phyloP scores from a whole-genome alignment of 1,139 yeast genomes.

The Kodamaea derodonti region DNA sequence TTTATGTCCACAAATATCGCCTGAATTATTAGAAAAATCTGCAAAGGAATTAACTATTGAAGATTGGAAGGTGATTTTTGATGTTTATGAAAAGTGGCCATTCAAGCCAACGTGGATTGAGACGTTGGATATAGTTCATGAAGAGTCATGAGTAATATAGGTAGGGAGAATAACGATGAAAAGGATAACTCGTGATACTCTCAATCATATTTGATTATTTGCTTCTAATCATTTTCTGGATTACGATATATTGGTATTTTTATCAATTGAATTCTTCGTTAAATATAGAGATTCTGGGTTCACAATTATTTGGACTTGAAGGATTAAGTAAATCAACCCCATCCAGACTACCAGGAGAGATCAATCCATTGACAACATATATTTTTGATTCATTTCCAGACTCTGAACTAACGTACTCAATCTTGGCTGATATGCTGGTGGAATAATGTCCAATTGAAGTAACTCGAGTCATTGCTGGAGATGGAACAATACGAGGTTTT shows the following conservation, averaged over 20 bases:
- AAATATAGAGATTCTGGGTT: neutral
- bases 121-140: conserved; percentile 18
- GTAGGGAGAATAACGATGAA: neutral
- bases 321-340: too few relatives aligned
- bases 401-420: neutral
- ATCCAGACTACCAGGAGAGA: too few relatives aligned
- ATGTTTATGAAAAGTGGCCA: conserved; percentile 71
- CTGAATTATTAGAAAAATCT: conserved; percentile 35
- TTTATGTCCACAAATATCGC: conserved; percentile 34
- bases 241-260: neutral
- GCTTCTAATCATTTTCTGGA: too few relatives aligned
- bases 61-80: conserved; percentile 51
- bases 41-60: conserved; percentile 50
- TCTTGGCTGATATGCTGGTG: neutral
- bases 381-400: too few relatives aligned
- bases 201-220: too few relatives aligned
- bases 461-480: neutral
- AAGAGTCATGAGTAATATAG: conserved; percentile 12
- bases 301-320: too few relatives aligned
- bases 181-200: too few relatives aligned
- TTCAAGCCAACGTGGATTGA: conserved; percentile 59
- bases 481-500: neutral
- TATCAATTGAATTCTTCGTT: neutral
- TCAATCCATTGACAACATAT: too few relatives aligned
- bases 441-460: neutral